phyloP scores from a whole-genome alignment of 352 stramenopile species.

The Saprolegnia parasitica region DNA sequence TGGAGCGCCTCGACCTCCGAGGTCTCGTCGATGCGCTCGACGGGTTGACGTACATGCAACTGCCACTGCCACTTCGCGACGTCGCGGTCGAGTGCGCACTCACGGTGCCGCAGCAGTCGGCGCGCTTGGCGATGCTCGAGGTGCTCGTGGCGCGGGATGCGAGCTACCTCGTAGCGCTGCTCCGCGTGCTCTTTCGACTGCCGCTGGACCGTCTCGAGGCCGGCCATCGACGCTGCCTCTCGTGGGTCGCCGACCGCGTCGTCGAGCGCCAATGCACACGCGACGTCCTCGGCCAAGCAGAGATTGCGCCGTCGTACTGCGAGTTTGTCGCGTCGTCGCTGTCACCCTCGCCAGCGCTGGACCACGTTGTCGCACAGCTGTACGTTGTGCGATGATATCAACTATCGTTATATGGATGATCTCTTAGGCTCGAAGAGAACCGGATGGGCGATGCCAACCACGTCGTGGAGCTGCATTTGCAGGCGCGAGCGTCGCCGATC shows the following conservation, averaged over 20 bases:
- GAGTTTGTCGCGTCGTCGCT: background rate
- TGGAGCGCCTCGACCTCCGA: slow-evolving; percentile 51
- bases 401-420: background rate
- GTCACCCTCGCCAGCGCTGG: background rate
- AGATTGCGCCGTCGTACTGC: slow-evolving; percentile 9
- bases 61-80: background rate
- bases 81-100: slow-evolving; percentile 14
- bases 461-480: slow-evolving; percentile 8
- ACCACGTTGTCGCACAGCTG: slow-evolving; percentile 18
- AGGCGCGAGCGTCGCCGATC: background rate
- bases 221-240: slow-evolving; percentile 4
- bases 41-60: background rate
- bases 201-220: slow-evolving; percentile 14
- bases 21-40: slow-evolving; percentile 34
- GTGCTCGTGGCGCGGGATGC: background rate
- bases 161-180: slow-evolving; percentile 8
- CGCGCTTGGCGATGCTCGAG: background rate
- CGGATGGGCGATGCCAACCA: slow-evolving; percentile 24
- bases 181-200: slow-evolving; percentile 17
- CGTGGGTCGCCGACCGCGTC: slow-evolving; percentile 1
- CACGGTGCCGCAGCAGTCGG: background rate
- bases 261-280: background rate
- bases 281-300: slow-evolving; percentile 1
- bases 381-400: background rate
- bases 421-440: slow-evolving; percentile 13